Percentiles rank a stretch among this genome's conserved stretches.
These are phyloP conservation scores for Trichosporon ovoides DNA, from an alignment of 1,284 basidiomycete genomes.

Conservation along the genomic window DNA sequence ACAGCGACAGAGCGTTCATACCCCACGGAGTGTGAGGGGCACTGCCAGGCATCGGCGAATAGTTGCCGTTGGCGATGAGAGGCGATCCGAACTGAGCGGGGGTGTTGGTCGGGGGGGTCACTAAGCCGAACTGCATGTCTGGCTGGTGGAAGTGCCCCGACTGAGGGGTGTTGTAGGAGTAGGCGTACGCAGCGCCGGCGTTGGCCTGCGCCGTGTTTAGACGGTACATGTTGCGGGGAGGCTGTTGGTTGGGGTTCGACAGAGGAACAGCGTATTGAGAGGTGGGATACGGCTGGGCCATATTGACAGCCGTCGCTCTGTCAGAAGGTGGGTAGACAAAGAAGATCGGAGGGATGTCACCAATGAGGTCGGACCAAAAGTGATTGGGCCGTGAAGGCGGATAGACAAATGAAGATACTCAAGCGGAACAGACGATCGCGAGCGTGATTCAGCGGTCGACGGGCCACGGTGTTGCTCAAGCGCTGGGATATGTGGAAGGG, in stretches of 20 bases:
- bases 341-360: neutral
- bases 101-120: slow-evolving; percentile 17
- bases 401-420: neutral
- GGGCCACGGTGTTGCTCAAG: neutral
- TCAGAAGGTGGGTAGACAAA: neutral
- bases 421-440: neutral
- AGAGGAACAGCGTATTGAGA: slow-evolving; percentile 6
- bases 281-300: slow-evolving; percentile 19
- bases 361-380: neutral
- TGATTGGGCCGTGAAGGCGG: neutral
- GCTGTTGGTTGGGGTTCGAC: slow-evolving; percentile 5
- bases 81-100: slow-evolving; percentile 17
- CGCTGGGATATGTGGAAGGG: neutral
- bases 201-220: neutral
- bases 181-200: neutral
- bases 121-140: slow-evolving; percentile 14
- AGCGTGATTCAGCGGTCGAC: neutral
- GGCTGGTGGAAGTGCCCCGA: slow-evolving; percentile 12
- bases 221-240: slow-evolving; percentile 15
- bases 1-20: slow-evolving; percentile 16
- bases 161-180: slow-evolving; percentile 3
- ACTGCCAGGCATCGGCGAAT: slow-evolving; percentile 8
- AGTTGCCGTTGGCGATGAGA: slow-evolving; percentile 11
- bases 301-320: slow-evolving; percentile 3
- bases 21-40: slow-evolving; percentile 15